A percentile compares a stretch with the other conserved stretches of the same genome.
These are phyloP conservation scores for Lolium multiflorum DNA, from an alignment of 176 grass and related monocot species.

Conservation along the genomic window DNA sequence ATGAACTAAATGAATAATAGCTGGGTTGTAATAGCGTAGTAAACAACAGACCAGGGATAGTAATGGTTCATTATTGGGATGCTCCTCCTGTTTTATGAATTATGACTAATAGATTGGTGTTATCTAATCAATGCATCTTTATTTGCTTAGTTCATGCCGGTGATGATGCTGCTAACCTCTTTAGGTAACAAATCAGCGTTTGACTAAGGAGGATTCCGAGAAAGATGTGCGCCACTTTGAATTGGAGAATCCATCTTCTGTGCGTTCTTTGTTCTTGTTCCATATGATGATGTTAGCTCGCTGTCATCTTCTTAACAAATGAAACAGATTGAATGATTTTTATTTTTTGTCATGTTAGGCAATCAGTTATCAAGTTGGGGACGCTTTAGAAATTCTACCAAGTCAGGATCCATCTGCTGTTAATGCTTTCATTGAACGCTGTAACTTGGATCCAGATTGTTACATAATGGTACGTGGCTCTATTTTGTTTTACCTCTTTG, in stretches of 20 bases:
- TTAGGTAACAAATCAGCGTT: constrained; percentile 57
- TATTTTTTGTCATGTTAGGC: constrained; percentile 47
- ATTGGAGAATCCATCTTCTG: constrained; percentile 71
- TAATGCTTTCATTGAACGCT: constrained; percentile 83
- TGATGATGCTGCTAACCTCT: constrained; percentile 17
- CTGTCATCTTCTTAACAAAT: constrained; percentile 8
- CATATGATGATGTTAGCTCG: constrained; percentile 7
- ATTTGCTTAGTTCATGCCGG: constrained; percentile 26
- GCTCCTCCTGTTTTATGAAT: constrained; percentile 6
- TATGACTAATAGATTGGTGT: not conserved
- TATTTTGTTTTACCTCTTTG: constrained; percentile 34
- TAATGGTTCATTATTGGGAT: not conserved
- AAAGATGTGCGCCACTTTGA: constrained; percentile 90
- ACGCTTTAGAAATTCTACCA: constrained; percentile 80
- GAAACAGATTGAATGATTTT: constrained; percentile 20
- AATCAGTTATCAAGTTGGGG: constrained; percentile 79
- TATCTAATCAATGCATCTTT: constrained; percentile 17
- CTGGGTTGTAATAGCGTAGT: not conserved
- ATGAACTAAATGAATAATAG: not conserved
- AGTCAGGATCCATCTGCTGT: constrained; percentile 73
- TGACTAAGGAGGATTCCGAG: constrained; percentile 61
- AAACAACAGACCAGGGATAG: constrained; percentile 1
- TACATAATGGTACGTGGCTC: constrained; percentile 77
- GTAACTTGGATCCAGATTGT: constrained; percentile 83
- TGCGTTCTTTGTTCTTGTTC: constrained; percentile 53